phyloP scores from a whole-genome alignment of 768 basidiomycete species.

The Mycena maculata region DNA sequence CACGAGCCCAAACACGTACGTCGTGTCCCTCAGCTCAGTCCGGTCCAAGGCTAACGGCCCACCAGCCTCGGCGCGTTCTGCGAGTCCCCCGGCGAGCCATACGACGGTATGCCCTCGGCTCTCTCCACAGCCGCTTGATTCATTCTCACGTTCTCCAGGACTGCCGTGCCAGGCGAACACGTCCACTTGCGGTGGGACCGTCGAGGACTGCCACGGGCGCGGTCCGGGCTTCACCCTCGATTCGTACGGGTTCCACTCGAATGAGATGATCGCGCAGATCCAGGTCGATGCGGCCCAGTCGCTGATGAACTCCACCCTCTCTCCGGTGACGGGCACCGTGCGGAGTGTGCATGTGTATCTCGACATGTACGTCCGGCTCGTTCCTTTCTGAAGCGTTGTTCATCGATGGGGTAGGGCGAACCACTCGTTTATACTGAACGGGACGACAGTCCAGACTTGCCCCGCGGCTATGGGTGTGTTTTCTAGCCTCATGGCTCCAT shows the following conservation, averaged over 20 bases:
- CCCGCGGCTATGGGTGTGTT: conserved; percentile 80
- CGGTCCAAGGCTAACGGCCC: conserved; percentile 17
- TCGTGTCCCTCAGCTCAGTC: conserved; percentile 29
- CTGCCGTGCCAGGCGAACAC: conserved; percentile 72
- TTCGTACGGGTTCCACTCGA: conserved; percentile 78
- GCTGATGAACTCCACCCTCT: conserved; percentile 66
- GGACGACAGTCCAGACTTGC: conserved; percentile 76
- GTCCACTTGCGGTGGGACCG: conserved; percentile 80
- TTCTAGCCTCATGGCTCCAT: not conserved
- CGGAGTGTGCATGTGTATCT: conserved; percentile 78
- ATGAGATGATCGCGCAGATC: conserved; percentile 73
- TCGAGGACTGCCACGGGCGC: conserved; percentile 76
- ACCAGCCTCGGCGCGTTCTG: conserved; percentile 77
- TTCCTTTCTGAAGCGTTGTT: not conserved
- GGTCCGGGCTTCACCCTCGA: conserved; percentile 77
- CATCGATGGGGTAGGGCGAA: conserved; percentile 59
- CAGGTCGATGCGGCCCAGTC: conserved; percentile 78
- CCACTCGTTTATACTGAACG: conserved; percentile 74
- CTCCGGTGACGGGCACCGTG: conserved; percentile 67
- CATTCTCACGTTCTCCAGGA: too few species aligned
- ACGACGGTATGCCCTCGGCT: conserved; percentile 69
- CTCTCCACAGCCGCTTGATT: too few species aligned
- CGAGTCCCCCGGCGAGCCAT: conserved; percentile 77
- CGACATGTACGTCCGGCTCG: conserved; percentile 66
- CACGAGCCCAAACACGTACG: conserved; percentile 83